Evolutionary conservation across 2,329 filamentous ascomycete species (phyloP).

Genomic region (Chaetomium globosum): DNA sequence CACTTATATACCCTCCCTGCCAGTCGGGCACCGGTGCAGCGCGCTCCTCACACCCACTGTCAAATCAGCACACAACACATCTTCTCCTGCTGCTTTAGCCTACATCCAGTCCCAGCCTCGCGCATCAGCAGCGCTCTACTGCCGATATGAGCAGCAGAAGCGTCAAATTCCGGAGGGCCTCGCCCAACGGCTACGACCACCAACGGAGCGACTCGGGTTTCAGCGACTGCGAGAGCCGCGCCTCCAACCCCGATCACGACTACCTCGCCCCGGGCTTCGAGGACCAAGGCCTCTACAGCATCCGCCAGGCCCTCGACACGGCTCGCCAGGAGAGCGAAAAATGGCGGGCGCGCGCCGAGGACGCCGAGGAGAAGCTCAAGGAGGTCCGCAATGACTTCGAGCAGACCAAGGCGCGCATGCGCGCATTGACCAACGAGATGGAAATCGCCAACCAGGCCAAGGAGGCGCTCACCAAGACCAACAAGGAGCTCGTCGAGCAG

Average conservation of each 20-base stretch:
- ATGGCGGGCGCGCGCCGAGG: conserved; percentile 35
- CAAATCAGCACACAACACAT: conserved; percentile 44
- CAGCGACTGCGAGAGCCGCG: conserved; percentile 40
- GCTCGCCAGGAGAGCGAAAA: conserved; percentile 35
- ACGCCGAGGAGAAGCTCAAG: conserved; percentile 35
- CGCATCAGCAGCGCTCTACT: conserved; percentile 24
- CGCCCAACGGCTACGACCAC: conserved; percentile 38
- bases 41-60: conserved; percentile 33
- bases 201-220: conserved; percentile 42
- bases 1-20: conserved; percentile 36
- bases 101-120: conserved; percentile 29
- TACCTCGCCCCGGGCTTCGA: conserved; percentile 35
- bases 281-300: conserved; percentile 37
- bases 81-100: conserved; percentile 37
- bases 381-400: conserved; percentile 35
- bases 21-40: conserved; percentile 43
- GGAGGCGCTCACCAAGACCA: conserved; percentile 32
- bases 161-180: conserved; percentile 42
- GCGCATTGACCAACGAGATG: conserved; percentile 35
- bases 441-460: conserved; percentile 39
- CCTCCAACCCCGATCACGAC: conserved; percentile 38
- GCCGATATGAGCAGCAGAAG: conserved; percentile 37
- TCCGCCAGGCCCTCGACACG: conserved; percentile 38
- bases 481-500: conserved; percentile 35
- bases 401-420: conserved; percentile 31